These are phyloP conservation scores for Phaeosphaeriaceae sp. DNA, from an alignment of 2,329 filamentous ascomycete species.

Conservation along the genomic window DNA sequence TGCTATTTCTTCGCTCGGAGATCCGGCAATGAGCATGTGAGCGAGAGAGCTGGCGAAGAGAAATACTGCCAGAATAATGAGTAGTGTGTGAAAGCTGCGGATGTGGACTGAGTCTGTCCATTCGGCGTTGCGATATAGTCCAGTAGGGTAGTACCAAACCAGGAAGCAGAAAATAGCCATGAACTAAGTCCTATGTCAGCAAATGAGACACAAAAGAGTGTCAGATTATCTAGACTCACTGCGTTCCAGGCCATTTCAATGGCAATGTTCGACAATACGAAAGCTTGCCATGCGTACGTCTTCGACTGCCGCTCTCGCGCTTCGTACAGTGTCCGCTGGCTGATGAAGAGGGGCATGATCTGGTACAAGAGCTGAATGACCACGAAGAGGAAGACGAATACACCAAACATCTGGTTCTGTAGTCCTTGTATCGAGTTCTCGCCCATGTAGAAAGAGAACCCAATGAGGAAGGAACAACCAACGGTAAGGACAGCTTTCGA, in stretches of 20 bases:
- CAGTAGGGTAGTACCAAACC: constrained; percentile 69
- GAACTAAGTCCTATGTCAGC: constrained; percentile 48
- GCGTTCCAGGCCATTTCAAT: constrained; percentile 67
- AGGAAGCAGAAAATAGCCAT: constrained; percentile 58
- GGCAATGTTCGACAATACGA: constrained; percentile 72
- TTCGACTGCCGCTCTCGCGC: constrained; percentile 68
- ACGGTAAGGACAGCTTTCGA: constrained; percentile 41
- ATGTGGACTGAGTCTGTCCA: constrained; percentile 63
- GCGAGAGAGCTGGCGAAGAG: constrained; percentile 72
- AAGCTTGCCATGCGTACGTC: constrained; percentile 76
- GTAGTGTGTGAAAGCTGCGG: constrained; percentile 72
- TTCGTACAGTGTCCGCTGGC: constrained; percentile 64
- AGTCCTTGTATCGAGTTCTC: constrained; percentile 50
- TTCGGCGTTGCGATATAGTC: constrained; percentile 73
- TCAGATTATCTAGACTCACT: constrained; percentile 51
- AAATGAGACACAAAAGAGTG: constrained; percentile 61
- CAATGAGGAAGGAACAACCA: constrained; percentile 41
- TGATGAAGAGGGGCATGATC: constrained; percentile 65
- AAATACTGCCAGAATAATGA: constrained; percentile 66
- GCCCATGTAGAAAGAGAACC: constrained; percentile 52
- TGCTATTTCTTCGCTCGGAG: constrained; percentile 73
- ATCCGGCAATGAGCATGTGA: constrained; percentile 73
- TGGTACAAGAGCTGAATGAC: constrained; percentile 50
- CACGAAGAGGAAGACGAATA: constrained; percentile 58
- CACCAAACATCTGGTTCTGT: constrained; percentile 56